These are phyloP conservation scores for Microbotryum lychnidis-dioicae DNA, from an alignment of 1,284 basidiomycete genomes.

Conservation along the genomic window DNA sequence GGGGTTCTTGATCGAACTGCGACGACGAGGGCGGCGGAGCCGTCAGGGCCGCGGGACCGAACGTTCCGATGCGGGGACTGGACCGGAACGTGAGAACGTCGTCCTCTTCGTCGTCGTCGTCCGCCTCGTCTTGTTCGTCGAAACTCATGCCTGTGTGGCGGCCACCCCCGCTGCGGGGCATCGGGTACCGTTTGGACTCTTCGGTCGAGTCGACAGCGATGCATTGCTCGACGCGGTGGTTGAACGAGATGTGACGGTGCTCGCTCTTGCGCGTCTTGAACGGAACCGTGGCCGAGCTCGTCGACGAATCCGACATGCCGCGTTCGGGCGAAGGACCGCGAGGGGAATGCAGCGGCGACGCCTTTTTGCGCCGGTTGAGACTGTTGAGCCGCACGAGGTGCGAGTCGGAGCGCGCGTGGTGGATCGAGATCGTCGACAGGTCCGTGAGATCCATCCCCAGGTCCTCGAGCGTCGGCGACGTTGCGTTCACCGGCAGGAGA, in stretches of 20 bases:
- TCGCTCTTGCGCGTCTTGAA: conserved; percentile 8
- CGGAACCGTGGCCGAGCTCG: conserved; percentile 6
- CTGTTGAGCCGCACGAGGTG: conserved; percentile 30
- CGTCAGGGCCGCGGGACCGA: conserved; percentile 13
- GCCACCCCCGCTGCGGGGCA: conserved; percentile 3
- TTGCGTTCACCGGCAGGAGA: conserved; percentile 48
- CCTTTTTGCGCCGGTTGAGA: conserved; percentile 21
- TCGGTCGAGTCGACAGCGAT: conserved; percentile 66
- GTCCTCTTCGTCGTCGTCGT: conserved; percentile 51
- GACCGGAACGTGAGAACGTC: conserved; percentile 49
- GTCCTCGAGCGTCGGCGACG: conserved; percentile 46
- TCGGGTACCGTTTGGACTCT: conserved; percentile 16
- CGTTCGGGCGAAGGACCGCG: conserved; percentile 24
- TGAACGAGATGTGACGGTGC: conserved; percentile 88
- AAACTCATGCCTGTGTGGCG: neutral
- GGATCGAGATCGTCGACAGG: conserved; percentile 24
- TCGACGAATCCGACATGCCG: conserved; percentile 22
- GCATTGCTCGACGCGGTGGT: conserved; percentile 94
- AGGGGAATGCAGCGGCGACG: conserved; percentile 21
- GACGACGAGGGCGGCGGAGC: neutral
- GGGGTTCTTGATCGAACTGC: conserved; percentile 24
- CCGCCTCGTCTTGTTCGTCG: conserved; percentile 39
- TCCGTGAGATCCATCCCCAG: conserved; percentile 31
- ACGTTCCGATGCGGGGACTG: conserved; percentile 24
- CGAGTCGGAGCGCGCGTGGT: conserved; percentile 27